Percentiles rank a stretch among this genome's conserved stretches.
Evolutionary conservation across 2,329 filamentous ascomycete genomes (phyloP).

Genomic region (Exophiala phaeomuriformis): DNA sequence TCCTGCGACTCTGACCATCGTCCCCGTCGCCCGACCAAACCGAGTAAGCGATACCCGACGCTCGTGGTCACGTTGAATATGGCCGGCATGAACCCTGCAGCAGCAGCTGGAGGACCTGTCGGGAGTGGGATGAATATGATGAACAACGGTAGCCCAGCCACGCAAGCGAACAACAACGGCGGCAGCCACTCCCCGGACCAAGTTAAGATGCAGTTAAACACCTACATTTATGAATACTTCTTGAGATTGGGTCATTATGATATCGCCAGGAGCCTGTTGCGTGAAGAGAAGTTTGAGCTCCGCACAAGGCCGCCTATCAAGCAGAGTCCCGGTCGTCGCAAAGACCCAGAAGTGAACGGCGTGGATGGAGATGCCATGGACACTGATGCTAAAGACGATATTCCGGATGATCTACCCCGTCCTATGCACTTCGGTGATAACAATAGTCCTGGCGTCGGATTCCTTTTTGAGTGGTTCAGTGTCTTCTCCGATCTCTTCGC

Average conservation of each 20-base stretch:
- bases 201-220: slow-evolving; percentile 48
- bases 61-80: slow-evolving; percentile 43
- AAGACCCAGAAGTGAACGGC: slow-evolving; percentile 65
- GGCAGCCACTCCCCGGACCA: slow-evolving; percentile 28
- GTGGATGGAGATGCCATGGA: slow-evolving; percentile 70
- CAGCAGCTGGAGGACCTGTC: slow-evolving; percentile 44
- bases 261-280: slow-evolving; percentile 67
- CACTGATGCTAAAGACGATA: slow-evolving; percentile 72
- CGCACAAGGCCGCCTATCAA: slow-evolving; percentile 52
- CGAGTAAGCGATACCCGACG: not conserved
- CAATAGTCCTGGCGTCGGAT: slow-evolving; percentile 56
- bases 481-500: slow-evolving; percentile 95
- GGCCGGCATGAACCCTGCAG: slow-evolving; percentile 49
- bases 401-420: slow-evolving; percentile 69
- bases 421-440: slow-evolving; percentile 49
- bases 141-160: slow-evolving; percentile 42
- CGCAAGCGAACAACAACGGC: slow-evolving; percentile 38
- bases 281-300: slow-evolving; percentile 53
- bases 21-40: not conserved
- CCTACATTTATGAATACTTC: slow-evolving; percentile 67
- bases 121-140: slow-evolving; percentile 48
- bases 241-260: slow-evolving; percentile 77
- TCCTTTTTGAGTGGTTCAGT: slow-evolving; percentile 96
- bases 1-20: slow-evolving; percentile 1
- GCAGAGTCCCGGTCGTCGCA: slow-evolving; percentile 60